phyloP scores from a whole-genome alignment of 768 basidiomycete species.

The Suillus ampliporus region DNA sequence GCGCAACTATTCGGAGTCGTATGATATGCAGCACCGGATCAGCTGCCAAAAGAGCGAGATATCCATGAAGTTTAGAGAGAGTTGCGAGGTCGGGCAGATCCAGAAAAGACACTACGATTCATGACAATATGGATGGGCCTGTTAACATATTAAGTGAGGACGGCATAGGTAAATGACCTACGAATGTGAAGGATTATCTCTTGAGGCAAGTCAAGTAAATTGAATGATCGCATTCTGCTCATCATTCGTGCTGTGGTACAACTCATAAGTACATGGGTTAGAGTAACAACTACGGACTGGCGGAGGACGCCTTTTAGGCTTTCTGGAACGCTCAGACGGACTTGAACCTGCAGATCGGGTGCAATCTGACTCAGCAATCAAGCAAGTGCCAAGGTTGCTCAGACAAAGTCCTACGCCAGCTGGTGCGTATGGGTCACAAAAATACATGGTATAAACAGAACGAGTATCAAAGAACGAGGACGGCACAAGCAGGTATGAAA shows the following conservation, averaged over 20 bases:
- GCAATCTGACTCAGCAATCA: slow-evolving; percentile 5
- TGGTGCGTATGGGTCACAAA: neutral
- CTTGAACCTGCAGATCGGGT: neutral
- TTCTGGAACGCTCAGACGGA: neutral
- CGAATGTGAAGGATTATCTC: slow-evolving; percentile 67
- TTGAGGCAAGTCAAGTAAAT: slow-evolving; percentile 49
- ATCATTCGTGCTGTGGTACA: slow-evolving; percentile 6
- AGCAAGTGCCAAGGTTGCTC: neutral
- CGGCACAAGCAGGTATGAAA: slow-evolving; percentile 1
- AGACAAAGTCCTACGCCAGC: neutral
- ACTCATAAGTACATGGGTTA: slow-evolving; percentile 1
- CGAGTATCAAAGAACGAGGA: neutral
- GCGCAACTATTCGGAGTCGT: slow-evolving; percentile 64
- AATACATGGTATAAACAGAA: slow-evolving; percentile 8
- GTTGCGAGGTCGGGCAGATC: slow-evolving; percentile 73
- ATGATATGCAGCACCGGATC: slow-evolving; percentile 70
- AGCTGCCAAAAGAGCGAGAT: slow-evolving; percentile 54
- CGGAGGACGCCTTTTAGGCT: neutral
- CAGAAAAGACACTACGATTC: slow-evolving; percentile 62
- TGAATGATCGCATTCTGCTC: neutral
- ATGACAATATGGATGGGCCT: neutral
- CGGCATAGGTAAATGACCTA: slow-evolving; percentile 33
- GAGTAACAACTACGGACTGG: neutral
- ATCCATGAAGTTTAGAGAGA: slow-evolving; percentile 53
- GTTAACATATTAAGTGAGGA: neutral